These are phyloP conservation scores for Chytridiales sp. DNA, from an alignment of 371 early-diverging fungal genomes.

Conservation along the genomic window DNA sequence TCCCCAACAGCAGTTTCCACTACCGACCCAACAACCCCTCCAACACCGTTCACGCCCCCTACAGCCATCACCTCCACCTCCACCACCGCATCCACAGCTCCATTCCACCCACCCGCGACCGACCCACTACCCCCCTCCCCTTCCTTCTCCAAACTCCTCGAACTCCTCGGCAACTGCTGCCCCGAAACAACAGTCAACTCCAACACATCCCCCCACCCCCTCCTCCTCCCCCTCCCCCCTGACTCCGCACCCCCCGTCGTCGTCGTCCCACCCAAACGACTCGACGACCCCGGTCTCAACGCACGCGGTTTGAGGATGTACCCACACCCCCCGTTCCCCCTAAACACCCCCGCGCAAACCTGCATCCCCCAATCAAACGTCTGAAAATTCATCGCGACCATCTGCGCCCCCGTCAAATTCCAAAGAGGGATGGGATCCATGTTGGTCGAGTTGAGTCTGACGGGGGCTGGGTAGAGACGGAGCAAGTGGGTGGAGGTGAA, in stretches of 20 bases:
- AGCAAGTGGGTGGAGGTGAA: constrained; percentile 40
- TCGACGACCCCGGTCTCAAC: constrained; percentile 4
- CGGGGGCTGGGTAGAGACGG: constrained; percentile 72
- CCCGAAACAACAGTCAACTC: constrained; percentile 49
- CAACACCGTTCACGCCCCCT: constrained; percentile 26
- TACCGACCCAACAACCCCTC: constrained; percentile 19
- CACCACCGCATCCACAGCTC: constrained; percentile 48
- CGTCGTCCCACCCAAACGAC: background rate
- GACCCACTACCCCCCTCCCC: constrained; percentile 25
- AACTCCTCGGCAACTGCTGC: constrained; percentile 63
- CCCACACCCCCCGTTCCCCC: constrained; percentile 62
- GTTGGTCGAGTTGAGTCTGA: constrained; percentile 72
- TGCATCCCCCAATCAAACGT: constrained; percentile 64
- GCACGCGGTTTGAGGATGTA: constrained; percentile 70
- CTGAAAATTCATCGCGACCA: constrained; percentile 86
- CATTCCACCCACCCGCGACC: constrained; percentile 58
- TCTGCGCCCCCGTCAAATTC: constrained; percentile 70
- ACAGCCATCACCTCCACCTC: constrained; percentile 19
- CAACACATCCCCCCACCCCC: constrained; percentile 2
- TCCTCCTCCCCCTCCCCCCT: background rate
- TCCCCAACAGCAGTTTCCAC: background rate
- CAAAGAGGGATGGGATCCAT: constrained; percentile 76
- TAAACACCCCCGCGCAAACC: constrained; percentile 74
- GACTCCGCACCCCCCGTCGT: background rate
- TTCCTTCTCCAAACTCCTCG: constrained; percentile 48